Base-by-base conservation (phyloP, 2,329 filamentous ascomycete genomes). In the Botrytis galanthina region DNA sequence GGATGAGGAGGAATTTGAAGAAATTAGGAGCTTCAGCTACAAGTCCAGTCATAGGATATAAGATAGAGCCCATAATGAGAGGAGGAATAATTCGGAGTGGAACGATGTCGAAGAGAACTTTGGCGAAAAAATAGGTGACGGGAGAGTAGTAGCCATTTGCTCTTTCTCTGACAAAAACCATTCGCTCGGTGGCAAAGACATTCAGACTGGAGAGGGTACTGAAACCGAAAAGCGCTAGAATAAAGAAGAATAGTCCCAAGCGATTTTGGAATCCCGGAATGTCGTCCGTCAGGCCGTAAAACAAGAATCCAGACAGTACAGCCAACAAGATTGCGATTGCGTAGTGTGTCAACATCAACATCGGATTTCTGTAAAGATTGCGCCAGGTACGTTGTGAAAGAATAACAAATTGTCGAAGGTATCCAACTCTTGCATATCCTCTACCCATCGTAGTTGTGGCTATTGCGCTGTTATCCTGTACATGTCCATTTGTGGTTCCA, bases 331-430 rank as follows among this genome's bases (percentile, higher is more conserved):
- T 98, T 12, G 96, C 94, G 77, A 98, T 98, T 54, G 96, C 96
- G 81, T 98, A 99, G 83, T 99, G 96, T 0, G 95, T 98, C 73
- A 99, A 88, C 96, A 99, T 99, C 74, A 99, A 86, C 89, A 98
- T 95, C 1, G 96, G 96, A 82, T 99, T 98, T 73, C 96, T 91
- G 85, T 99, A 98, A 10, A 99, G 87, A 80, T 99, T 99, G 80
- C 93, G 94, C 95, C 95, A 99, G 0, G 96, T 99, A 63, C 96
- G 90, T 79, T 91, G 88, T 0, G 95, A 97, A 20, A 99, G 86
- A 78, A 99, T 98, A 72, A 91, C 80, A 82, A 99, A 98, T 82
- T 99, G 96, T 61, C 91, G 87, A 14, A 88, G 79, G 77, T 95
- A 91, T 64, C 95, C 91, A 73, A 98, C 87, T 74, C 96, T 93